phyloP scores from a whole-genome alignment of 257 asterid genomes.

The Lithospermum erythrorhizon region DNA sequence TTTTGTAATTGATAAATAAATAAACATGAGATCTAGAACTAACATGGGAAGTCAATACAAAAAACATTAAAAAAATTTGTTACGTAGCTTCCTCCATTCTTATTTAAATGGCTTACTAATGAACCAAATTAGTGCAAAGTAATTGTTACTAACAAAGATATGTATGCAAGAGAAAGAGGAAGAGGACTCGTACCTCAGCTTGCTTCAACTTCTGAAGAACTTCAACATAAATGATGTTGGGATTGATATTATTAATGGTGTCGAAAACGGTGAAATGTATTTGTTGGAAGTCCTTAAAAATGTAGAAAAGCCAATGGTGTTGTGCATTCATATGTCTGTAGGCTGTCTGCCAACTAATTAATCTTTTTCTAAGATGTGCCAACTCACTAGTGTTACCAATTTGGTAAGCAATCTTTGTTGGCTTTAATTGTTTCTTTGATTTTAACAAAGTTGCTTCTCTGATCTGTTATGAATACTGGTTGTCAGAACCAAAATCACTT shows the following conservation, averaged over 20 bases:
- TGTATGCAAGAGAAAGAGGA: not conserved
- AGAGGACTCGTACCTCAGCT: not conserved
- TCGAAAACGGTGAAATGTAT: slow-evolving; percentile 4
- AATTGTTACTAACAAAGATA: not conserved
- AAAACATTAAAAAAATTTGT: too few relatives aligned
- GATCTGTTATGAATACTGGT: not conserved
- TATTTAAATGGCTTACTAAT: too few relatives aligned
- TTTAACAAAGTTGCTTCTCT: not conserved
- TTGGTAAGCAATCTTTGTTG: slow-evolving; percentile 35
- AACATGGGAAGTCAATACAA: too few relatives aligned
- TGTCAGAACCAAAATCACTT: too few relatives aligned
- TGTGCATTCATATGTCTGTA: slow-evolving; percentile 34
- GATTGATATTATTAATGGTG: slow-evolving; percentile 15
- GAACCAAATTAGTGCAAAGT: not conserved
- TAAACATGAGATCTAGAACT: not conserved
- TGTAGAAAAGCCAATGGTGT: not conserved
- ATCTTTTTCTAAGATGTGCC: slow-evolving; percentile 29
- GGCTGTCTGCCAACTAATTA: slow-evolving; percentile 43
- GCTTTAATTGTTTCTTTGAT: not conserved
- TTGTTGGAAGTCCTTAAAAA: slow-evolving; percentile 7
- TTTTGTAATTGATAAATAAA: too few relatives aligned
- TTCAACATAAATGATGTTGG: not conserved
- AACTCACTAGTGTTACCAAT: slow-evolving; percentile 39
- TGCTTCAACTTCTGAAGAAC: not conserved
- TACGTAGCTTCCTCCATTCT: too few relatives aligned